A percentile compares a stretch with the other conserved stretches of the same genome.
phyloP scores from a whole-genome alignment of 2,329 filamentous ascomycete genomes.

The Chaetomium sp. region DNA sequence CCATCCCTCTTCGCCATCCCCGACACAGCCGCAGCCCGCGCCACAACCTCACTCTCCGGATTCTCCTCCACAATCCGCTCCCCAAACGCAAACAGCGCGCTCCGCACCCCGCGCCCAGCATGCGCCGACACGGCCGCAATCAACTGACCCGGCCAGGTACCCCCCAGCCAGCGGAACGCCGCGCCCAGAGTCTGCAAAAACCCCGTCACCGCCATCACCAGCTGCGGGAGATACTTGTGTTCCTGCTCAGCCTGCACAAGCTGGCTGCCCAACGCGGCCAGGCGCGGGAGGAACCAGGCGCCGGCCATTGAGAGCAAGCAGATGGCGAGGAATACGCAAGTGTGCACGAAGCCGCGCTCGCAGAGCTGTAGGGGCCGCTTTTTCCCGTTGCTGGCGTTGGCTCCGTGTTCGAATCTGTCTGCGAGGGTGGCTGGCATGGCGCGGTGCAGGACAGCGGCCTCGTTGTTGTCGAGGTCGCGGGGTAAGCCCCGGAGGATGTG shows the following conservation, averaged over 20 bases:
- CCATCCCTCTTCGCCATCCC: too few relatives aligned
- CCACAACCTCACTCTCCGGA: too few relatives aligned
- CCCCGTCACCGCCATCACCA: not conserved
- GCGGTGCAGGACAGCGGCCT: conserved; percentile 44
- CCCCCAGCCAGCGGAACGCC: not conserved
- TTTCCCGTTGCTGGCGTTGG: not conserved
- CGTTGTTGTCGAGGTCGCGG: conserved; percentile 47
- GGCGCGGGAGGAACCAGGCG: not conserved
- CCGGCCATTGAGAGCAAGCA: not conserved
- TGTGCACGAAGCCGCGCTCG: not conserved
- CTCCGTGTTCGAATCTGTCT: too few relatives aligned
- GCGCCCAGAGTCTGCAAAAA: not conserved
- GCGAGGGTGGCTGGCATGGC: conserved; percentile 39
- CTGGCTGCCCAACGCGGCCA: not conserved
- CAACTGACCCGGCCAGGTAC: not conserved
- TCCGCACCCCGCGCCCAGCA: not conserved
- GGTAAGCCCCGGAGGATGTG: conserved; percentile 61
- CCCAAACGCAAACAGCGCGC: conserved; percentile 1
- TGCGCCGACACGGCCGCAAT: not conserved
- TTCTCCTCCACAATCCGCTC: not conserved
- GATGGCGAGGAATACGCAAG: not conserved
- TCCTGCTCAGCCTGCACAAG: not conserved
- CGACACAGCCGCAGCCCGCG: too few relatives aligned
- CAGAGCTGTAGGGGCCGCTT: not conserved
- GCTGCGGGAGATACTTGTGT: not conserved